A percentile compares a stretch with the other conserved stretches of the same genome.
Evolutionary conservation across 495 filamentous ascomycete species (phyloP).

Genomic region (Talaromyces adpressus): DNA sequence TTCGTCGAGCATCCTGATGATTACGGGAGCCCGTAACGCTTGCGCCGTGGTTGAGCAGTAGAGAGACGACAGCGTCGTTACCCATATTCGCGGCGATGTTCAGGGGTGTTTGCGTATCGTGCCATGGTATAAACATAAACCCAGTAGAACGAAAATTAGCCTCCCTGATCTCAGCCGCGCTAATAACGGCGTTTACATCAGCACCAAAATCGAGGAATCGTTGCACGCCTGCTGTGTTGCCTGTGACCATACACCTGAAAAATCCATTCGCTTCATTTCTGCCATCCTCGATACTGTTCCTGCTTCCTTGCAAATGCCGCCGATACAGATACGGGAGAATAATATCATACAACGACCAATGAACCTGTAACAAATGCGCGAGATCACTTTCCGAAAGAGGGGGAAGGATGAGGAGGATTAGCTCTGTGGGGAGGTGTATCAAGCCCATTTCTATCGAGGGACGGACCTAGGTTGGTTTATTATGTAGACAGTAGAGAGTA

Average conservation of each 20-base stretch:
- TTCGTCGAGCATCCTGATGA: no score
- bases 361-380: not conserved
- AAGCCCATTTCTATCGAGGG: not conserved
- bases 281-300: not conserved
- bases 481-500: not conserved
- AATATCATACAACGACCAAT: not conserved
- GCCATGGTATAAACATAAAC: not conserved
- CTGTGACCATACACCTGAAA: not conserved
- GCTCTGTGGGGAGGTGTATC: not conserved
- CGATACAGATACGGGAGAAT: not conserved
- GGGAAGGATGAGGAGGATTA: not conserved
- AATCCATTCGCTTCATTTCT: not conserved
- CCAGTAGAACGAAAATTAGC: not conserved
- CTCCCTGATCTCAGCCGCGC: not conserved
- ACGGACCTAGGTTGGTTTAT: no score
- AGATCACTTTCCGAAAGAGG: not conserved
- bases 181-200: not conserved
- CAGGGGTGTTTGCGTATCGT: not conserved
- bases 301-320: not conserved
- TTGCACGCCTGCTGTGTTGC: not conserved
- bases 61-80: not conserved
- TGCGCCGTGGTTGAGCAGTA: not conserved
- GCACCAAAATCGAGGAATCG: not conserved
- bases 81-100: not conserved
- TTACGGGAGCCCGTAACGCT: not conserved